These are phyloP conservation scores for Calonectria hongkongensis DNA, from an alignment of 2,329 filamentous ascomycete genomes.

Conservation along the genomic window DNA sequence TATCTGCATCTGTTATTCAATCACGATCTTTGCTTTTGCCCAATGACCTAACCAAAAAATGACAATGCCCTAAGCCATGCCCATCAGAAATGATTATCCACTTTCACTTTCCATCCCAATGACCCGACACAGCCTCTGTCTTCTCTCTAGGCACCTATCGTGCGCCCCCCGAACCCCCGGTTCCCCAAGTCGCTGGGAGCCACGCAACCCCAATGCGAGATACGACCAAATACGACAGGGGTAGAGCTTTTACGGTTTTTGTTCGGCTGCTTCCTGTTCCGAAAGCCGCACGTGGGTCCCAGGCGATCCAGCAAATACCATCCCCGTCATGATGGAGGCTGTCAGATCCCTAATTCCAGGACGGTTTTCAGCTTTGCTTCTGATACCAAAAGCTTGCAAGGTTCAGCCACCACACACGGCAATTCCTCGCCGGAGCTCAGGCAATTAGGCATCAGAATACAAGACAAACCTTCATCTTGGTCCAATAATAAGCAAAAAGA, in stretches of 20 bases:
- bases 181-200: neutral
- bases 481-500: neutral
- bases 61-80: conserved; percentile 1
- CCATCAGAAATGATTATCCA: neutral
- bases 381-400: neutral
- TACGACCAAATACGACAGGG: conserved; percentile 16
- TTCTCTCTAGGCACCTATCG: conserved; percentile 3
- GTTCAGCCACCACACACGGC: conserved; percentile 3
- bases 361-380: neutral
- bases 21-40: neutral
- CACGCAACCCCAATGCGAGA: conserved; percentile 18
- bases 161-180: neutral
- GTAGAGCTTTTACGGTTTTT: neutral
- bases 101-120: neutral
- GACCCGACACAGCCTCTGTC: conserved; percentile 6
- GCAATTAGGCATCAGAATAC: neutral
- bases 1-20: conserved; percentile 9
- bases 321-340: no score
- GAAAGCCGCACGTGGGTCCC: neutral
- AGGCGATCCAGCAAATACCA: neutral
- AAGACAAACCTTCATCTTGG: neutral
- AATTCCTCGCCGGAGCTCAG: no score
- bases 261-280: neutral
- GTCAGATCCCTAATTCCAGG: neutral
- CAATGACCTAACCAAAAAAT: neutral